A percentile compares a stretch with the other conserved stretches of the same genome.
These are phyloP conservation scores for Poterioochromonas sp. DNA, from an alignment of 352 stramenopile genomes.

Conservation along the genomic window DNA sequence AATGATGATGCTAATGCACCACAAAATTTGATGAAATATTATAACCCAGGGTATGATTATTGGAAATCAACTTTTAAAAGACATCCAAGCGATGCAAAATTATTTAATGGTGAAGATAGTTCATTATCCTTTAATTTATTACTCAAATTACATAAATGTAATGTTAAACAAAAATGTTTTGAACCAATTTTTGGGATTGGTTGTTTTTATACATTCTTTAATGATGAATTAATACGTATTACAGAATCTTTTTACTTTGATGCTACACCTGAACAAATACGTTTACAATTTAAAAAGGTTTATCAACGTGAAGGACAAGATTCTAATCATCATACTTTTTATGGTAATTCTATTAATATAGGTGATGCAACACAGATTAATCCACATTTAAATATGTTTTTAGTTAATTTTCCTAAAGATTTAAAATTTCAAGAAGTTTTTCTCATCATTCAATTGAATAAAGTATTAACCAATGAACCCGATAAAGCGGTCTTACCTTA, in stretches of 20 bases:
- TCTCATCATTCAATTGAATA: background rate
- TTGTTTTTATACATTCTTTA: conserved; percentile 3
- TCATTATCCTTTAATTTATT: background rate
- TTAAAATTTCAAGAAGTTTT: background rate
- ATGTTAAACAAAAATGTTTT: background rate
- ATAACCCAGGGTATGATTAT: background rate
- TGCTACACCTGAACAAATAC: conserved; percentile 6
- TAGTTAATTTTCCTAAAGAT: background rate
- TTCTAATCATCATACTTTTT: background rate
- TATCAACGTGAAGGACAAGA: background rate
- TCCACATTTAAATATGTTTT: background rate
- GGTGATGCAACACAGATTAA: background rate
- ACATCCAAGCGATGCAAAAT: background rate
- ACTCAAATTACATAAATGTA: background rate
- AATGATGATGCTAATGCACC: background rate
- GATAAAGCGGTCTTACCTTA: conserved; percentile 21
- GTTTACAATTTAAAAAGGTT: background rate
- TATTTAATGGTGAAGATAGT: background rate
- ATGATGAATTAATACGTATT: conserved; percentile 1
- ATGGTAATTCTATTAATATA: background rate
- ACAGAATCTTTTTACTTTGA: conserved; percentile 25
- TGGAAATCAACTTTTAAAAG: conserved; percentile 12
- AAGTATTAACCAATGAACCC: background rate
- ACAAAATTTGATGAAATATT: conserved; percentile 4
- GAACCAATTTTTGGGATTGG: conserved; percentile 18